Evolutionary conservation across 2,329 filamentous ascomycete species (phyloP), one percentile per base, ranked within the genome.

Genomic region (Epichloe typhina): DNA sequence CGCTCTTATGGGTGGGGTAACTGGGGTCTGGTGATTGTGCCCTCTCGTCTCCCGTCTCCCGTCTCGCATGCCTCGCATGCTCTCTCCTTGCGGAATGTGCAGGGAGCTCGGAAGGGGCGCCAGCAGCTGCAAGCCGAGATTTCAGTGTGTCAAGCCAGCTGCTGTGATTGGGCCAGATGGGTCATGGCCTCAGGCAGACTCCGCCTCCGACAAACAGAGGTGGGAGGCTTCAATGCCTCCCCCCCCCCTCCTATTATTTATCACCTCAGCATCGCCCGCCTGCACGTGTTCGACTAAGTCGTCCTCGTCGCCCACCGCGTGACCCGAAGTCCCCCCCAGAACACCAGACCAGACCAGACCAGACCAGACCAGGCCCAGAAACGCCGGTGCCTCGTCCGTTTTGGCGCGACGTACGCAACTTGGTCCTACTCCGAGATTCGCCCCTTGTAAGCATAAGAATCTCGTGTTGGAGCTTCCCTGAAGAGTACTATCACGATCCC

Each of bases 371-470:
- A 21, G 46, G 42, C 31, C 35, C 31, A 41, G 48, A 43, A 9
- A 45, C 33, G 49, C 50, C 38, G n/a, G 21, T 47, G 45, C 50
- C 40, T 48, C 17, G 35, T 42, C 45, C 33, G 46, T 21, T 47
- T 26, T 44, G 46, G 41, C 50, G 41, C 50, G 46, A 49, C 50
- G 11, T 49, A 17, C 46, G 40, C 46, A 49, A 49, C 46, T 44
- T 46, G 46, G 50, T 51, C 50, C 40, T 48, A 44, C 50, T 42
- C 26, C 8, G 35, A 39, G 46, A 19, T 41, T 46, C 50, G 46
- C 52, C 59, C 55, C 55, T 56, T 45, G 40, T 48, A 51, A 62
- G 57, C 59, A 61, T 62, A 61, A 63, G 61, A 56, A 58, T 52
- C 53, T 51, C 51, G 44, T 49, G 21, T 47, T 36, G 36, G 39